Evolutionary conservation across 768 basidiomycete genomes (phyloP), one percentile per base, ranked within the genome.

Genomic region (Sporobolomyces roseus): DNA sequence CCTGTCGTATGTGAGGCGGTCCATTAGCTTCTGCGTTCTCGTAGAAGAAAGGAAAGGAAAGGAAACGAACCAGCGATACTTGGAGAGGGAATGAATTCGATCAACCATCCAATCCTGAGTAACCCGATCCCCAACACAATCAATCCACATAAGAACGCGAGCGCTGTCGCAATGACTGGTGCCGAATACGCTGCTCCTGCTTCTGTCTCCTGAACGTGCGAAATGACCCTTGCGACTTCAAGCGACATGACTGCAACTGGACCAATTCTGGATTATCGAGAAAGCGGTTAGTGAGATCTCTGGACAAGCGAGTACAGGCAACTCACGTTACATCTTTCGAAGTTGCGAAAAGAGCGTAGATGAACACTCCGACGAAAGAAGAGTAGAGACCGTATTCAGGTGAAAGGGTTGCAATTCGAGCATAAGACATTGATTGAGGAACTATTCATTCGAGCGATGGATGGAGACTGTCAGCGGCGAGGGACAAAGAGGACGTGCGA

Each of bases 331-430:
- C 71, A 35, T 99, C 96, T 79, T 97, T 97, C 30, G 91, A 91
- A 0, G 96, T 98, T 29, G 93, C 94, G 77, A 98, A 97, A 80
- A 96, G 84, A 88, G 91, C 91, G 79, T 94, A 94, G 64, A 87
- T 80, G 63, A 90, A 78, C n/a, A 89, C 87, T 48, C 46, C 46
- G 73, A 97, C 85, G 77, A 98, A 97, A 2, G 93, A 91, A 2
- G 93, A 93, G 78, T 98, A 98, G 6, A 98, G 83, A 56, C 94
- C 94, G 77, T 92, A 98, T 80, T 98, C 84, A 2, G 88, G 80
- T 3, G 87, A 83, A 5, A 99, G 85, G 0, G 86, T 87, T 1
- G 94, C 94, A 64, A 83, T 77, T 56, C 79, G 78, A 61, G 81
- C 81, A 71, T 82, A 79, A 23, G 13, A 32, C 41, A 60, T 60